Percentiles rank a stretch among this genome's conserved stretches.
Conservation (phyloP, 306 rosid genomes). For the Dicorynia guianensis region DNA sequence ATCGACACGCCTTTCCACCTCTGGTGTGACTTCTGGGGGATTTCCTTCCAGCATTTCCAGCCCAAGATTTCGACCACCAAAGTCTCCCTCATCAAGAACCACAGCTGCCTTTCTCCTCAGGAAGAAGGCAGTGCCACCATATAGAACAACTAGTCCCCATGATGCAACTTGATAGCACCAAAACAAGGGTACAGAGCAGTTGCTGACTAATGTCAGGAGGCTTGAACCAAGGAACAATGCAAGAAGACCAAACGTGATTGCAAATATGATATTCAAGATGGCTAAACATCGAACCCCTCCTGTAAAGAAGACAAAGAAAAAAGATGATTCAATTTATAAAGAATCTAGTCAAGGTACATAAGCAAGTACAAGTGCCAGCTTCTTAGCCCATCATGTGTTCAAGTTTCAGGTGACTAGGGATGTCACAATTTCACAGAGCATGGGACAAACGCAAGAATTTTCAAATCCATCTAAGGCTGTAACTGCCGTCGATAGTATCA, state of each 20-base stretch:
- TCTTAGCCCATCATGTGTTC: constrained; percentile 20
- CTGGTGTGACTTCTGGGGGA: constrained; percentile 79
- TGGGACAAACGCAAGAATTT: not conserved
- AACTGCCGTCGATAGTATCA: not conserved
- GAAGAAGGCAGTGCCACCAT: constrained; percentile 87
- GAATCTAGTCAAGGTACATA: constrained; percentile 23
- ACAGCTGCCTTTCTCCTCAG: constrained; percentile 77
- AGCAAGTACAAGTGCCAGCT: not conserved
- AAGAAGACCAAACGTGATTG: constrained; percentile 83
- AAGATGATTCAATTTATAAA: constrained; percentile 9
- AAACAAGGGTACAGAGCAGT: constrained; percentile 85
- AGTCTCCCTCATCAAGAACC: constrained; percentile 77
- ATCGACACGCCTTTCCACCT: constrained; percentile 79
- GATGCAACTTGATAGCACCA: constrained; percentile 91
- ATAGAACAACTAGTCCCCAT: constrained; percentile 84
- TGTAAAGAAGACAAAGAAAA: constrained; percentile 50
- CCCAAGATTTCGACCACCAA: constrained; percentile 69
- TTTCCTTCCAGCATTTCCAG: constrained; percentile 91
- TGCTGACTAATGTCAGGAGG: constrained; percentile 84
- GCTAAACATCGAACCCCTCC: constrained; percentile 96
- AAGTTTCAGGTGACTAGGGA: not conserved
- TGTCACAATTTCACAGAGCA: constrained; percentile 17
- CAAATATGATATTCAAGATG: constrained; percentile 76
- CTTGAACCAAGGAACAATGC: constrained; percentile 95
- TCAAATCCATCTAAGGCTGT: not conserved